phyloP scores from a whole-genome alignment of 2,329 filamentous ascomycete genomes.

The Scedosporium boydii region DNA sequence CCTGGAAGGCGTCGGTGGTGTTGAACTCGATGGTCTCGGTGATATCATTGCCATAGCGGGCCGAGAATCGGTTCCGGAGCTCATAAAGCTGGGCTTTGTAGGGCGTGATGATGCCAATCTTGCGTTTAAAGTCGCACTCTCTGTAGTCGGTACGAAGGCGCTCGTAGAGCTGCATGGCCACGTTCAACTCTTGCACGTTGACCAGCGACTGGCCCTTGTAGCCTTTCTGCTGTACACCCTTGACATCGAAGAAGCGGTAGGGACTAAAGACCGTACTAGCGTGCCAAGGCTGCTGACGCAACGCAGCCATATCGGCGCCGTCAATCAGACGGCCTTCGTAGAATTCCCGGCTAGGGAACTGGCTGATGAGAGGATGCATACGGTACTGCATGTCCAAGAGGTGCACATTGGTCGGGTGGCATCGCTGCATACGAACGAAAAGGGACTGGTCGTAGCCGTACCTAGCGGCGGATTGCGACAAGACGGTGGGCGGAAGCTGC shows the following conservation, averaged over 20 bases:
- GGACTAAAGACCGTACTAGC: conserved; percentile 70
- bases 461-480: conserved; percentile 83
- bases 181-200: conserved; percentile 77
- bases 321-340: conserved; percentile 84
- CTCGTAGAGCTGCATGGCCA: conserved; percentile 77
- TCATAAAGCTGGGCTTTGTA: conserved; percentile 89
- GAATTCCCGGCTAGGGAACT: conserved; percentile 83
- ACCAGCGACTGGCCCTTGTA: conserved; percentile 79
- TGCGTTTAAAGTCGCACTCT: conserved; percentile 61
- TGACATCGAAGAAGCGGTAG: conserved; percentile 95
- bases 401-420: conserved; percentile 80
- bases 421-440: conserved; percentile 96
- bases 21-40: conserved; percentile 87
- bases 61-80: conserved; percentile 64
- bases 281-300: conserved; percentile 81
- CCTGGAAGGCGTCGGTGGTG: conserved; percentile 96
- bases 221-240: conserved; percentile 76
- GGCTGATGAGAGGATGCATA: conserved; percentile 96
- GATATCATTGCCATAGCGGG: conserved; percentile 65
- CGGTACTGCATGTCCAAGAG: conserved; percentile 96
- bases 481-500: conserved; percentile 88
- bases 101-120: conserved; percentile 94
- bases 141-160: conserved; percentile 66
- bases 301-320: conserved; percentile 68
- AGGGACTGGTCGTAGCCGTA: conserved; percentile 97